phyloP scores from a whole-genome alignment of 179 eudicot genomes.

The Silene noctiflora region DNA sequence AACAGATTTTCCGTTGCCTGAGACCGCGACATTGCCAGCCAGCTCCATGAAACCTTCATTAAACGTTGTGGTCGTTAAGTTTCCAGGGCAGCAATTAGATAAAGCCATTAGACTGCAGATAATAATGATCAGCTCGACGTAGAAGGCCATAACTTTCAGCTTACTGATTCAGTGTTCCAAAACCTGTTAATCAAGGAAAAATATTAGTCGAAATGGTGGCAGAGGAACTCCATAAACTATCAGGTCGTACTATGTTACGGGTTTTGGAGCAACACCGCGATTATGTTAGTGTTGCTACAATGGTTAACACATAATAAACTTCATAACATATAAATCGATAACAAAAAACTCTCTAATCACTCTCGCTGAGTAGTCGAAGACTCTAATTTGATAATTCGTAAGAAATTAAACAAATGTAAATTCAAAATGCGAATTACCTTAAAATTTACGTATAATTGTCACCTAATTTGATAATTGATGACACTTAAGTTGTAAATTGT shows the following conservation, averaged over 20 bases:
- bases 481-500: not conserved
- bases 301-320: no score
- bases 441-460: not conserved
- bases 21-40: not conserved
- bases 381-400: not conserved
- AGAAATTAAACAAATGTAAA: not conserved
- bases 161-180: not conserved
- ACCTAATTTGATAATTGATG: not conserved
- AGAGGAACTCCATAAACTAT: no score
- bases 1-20: slow-evolving; percentile 4
- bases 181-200: not conserved
- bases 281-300: no score
- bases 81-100: slow-evolving; percentile 6
- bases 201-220: not conserved
- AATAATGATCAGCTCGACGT: not conserved
- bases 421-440: not conserved
- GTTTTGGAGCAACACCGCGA: no score
- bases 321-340: no score
- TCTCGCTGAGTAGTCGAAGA: no score
- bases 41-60: slow-evolving; percentile 1
- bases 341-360: no score
- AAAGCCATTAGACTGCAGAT: not conserved
- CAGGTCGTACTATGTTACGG: no score
- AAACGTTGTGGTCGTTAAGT: not conserved
- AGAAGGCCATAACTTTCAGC: not conserved